phyloP scores from a whole-genome alignment of 2,329 filamentous ascomycete species.

The Paradendryphiella salina region DNA sequence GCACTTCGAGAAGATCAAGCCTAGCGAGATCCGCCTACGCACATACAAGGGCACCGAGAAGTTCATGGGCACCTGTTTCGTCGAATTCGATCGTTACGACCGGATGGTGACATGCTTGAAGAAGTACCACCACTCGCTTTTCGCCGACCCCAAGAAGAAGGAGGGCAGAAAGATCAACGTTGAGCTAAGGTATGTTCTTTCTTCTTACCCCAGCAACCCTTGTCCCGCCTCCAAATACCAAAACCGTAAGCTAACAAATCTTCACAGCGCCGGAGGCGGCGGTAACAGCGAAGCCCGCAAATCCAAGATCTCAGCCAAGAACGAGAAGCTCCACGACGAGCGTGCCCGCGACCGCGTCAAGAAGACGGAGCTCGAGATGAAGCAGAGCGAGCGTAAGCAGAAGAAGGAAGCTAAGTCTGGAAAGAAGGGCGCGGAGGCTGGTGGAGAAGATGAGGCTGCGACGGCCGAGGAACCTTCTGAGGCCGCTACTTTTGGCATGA shows the following conservation, averaged over 20 bases:
- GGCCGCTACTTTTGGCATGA: slow-evolving; percentile 39
- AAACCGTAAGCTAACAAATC: slow-evolving; percentile 12
- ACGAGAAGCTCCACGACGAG: slow-evolving; percentile 77
- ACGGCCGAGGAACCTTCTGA: slow-evolving; percentile 20
- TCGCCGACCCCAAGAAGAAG: slow-evolving; percentile 63
- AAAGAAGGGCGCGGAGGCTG: slow-evolving; percentile 25
- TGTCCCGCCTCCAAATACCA: not conserved
- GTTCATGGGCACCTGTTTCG: slow-evolving; percentile 55
- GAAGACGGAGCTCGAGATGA: slow-evolving; percentile 48
- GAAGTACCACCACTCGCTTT: slow-evolving; percentile 83
- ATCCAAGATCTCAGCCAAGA: slow-evolving; percentile 82
- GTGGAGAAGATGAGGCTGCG: slow-evolving; percentile 15
- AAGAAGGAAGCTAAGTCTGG: slow-evolving; percentile 42
- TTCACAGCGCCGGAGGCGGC: slow-evolving; percentile 74
- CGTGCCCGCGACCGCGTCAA: slow-evolving; percentile 57
- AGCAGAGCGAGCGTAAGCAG: slow-evolving; percentile 47
- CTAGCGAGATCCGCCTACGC: slow-evolving; percentile 64
- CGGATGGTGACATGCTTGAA: slow-evolving; percentile 92
- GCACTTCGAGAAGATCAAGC: slow-evolving; percentile 78
- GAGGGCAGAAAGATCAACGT: slow-evolving; percentile 80
- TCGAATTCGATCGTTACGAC: slow-evolving; percentile 85
- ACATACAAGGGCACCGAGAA: slow-evolving; percentile 46
- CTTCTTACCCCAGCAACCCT: accelerated
- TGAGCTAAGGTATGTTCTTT: slow-evolving; percentile 71
- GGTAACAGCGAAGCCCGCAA: slow-evolving; percentile 72